These are phyloP conservation scores for Sordariomycetes sp. DNA, from an alignment of 2,329 filamentous ascomycete species.

Conservation along the genomic window DNA sequence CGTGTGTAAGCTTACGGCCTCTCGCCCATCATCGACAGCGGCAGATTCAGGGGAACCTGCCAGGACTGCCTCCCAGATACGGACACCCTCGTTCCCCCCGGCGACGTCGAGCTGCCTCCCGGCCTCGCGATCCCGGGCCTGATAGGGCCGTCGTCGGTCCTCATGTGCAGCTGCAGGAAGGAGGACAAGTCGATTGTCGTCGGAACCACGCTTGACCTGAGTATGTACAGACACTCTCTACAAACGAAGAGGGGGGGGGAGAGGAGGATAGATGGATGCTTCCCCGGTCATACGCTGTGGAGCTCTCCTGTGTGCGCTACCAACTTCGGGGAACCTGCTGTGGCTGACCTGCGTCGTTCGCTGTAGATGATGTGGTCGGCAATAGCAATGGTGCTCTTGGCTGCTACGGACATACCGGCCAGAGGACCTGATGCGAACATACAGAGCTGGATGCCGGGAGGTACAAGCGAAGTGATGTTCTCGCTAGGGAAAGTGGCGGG, in stretches of 20 bases:
- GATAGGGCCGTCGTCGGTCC: background rate
- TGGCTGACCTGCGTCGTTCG: background rate
- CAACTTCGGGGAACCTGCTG: too few species aligned
- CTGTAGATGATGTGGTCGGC: conserved; percentile 2
- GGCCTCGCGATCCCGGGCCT: background rate
- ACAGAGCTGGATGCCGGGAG: background rate
- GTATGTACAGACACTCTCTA: background rate
- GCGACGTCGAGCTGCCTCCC: background rate
- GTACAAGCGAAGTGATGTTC: background rate
- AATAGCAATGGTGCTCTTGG: background rate
- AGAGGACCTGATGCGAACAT: background rate
- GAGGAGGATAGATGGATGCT: too few species aligned
- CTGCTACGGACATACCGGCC: background rate
- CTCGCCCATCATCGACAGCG: background rate
- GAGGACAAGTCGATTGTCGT: background rate
- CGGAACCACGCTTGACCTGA: background rate
- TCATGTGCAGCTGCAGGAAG: background rate
- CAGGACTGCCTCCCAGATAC: background rate
- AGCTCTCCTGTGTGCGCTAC: background rate
- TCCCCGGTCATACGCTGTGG: too few species aligned
- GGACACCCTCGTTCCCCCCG: background rate
- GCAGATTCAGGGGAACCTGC: background rate
- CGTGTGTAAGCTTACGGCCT: background rate
- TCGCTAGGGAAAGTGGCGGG: background rate
- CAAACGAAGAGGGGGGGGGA: too few species aligned